Base-by-base conservation (phyloP, 257 asterid species). In the Forsythia suspensa region DNA sequence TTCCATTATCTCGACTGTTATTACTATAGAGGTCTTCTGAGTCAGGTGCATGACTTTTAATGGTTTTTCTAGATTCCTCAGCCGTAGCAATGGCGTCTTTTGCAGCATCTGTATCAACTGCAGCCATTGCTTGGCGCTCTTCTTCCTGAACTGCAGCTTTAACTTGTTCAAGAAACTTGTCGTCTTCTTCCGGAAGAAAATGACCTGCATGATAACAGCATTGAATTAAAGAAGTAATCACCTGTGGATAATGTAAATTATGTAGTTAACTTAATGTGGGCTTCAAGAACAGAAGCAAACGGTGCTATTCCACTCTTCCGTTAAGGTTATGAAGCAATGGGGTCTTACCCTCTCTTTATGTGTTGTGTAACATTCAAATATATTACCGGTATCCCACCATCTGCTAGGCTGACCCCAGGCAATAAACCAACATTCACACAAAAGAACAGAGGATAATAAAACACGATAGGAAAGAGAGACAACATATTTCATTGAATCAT, bases 111-210 rank as follows among this genome's bases (percentile, higher is more conserved):
- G 93, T 89, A 83, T 85, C 93, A 76, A 93, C 92, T 76, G 96
- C 92, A 51, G 90, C 95, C 91, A 87, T 29, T 55, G 92, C 89
- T 79, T 85, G 97, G 37, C 90, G 92, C 80, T 95, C 99, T 86
- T 95, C 99, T 84, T 93, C 98, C 92, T 95, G 97, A 68, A 93
- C 97, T 71, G 98, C 97, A 82, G 94, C 98, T 90, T 89, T 89
- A 82, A 95, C 97, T 83, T 89, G 86, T 81, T 95, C 99, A 41
- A 95, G 94, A 90, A 93, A 95, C 89, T 90, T 92, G 85, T 95
- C 96, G 63, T 93, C 99, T 90, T 95, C 99, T 82, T 95, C 97
- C 0, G 99, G 99, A 67, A 95, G 86, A 80, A 93, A 95, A 87
- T 89, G 96, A 69, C 99, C 99, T 95, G 88, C 61, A 78, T 69